Conservation (phyloP, 305 asterid species). For the Rubia tinctorum region DNA sequence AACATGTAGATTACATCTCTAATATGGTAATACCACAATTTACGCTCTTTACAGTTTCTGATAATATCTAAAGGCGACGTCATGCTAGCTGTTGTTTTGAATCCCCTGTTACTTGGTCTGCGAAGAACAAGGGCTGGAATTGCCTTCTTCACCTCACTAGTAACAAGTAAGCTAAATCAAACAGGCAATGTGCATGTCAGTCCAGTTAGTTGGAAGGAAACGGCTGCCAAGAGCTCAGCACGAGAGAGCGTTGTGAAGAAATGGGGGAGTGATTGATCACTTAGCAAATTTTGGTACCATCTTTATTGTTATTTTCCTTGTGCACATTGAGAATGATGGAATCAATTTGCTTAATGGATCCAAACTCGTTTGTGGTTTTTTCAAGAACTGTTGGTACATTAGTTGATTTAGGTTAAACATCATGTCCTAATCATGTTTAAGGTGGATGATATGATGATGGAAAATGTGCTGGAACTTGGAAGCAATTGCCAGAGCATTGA, state of each 20-base stretch:
- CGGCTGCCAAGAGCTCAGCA: slow-evolving; percentile 51
- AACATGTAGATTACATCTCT: neutral
- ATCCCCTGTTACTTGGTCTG: slow-evolving; percentile 69
- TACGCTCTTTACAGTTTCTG: slow-evolving; percentile 46
- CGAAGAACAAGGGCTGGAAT: slow-evolving; percentile 66
- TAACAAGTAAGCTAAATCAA: slow-evolving; percentile 33
- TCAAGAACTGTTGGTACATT: neutral
- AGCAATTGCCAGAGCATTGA: neutral
- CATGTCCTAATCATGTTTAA: neutral
- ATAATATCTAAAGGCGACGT: slow-evolving; percentile 74
- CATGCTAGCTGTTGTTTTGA: slow-evolving; percentile 71
- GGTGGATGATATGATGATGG: slow-evolving; percentile 2
- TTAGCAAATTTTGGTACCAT: neutral
- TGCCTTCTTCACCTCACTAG: slow-evolving; percentile 43
- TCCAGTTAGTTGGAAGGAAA: slow-evolving; percentile 38
- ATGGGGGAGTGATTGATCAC: slow-evolving; percentile 72
- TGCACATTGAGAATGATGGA: neutral
- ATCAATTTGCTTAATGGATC: neutral
- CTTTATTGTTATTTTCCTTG: neutral
- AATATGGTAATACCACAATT: slow-evolving; percentile 8
- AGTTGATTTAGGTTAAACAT: slow-evolving; percentile 9
- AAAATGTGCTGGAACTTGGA: slow-evolving; percentile 17
- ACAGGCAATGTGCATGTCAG: slow-evolving; percentile 18
- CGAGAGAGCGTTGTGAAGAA: slow-evolving; percentile 69
- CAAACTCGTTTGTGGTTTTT: neutral